Evolutionary conservation across 2,329 filamentous ascomycete genomes (phyloP).

Genomic region (Sclerotinia glacialis): DNA sequence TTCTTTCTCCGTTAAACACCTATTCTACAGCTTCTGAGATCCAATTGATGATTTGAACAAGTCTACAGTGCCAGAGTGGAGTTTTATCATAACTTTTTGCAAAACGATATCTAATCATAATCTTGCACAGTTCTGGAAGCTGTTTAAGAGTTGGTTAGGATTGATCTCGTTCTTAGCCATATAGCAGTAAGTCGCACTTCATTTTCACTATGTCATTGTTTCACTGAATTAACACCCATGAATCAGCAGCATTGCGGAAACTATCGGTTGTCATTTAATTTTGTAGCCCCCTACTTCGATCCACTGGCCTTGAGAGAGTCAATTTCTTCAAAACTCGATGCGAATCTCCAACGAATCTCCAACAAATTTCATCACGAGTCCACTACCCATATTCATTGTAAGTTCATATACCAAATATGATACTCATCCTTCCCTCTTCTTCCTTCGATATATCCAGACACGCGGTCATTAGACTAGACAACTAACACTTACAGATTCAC

Average conservation of each 20-base stretch:
- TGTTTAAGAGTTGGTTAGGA: neutral
- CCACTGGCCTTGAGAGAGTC: neutral
- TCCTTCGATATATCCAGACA: neutral
- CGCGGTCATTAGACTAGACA: neutral
- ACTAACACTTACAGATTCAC: constrained; percentile 1
- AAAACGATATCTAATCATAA: neutral
- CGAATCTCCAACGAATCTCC: too few species aligned
- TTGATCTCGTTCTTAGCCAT: neutral
- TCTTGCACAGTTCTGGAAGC: neutral
- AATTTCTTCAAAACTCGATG: neutral
- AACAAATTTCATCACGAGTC: neutral
- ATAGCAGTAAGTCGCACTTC: neutral
- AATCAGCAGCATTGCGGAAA: neutral
- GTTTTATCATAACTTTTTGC: neutral
- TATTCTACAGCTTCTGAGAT: neutral
- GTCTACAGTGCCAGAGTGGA: neutral
- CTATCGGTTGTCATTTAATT: neutral
- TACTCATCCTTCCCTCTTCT: neutral
- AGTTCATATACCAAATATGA: neutral
- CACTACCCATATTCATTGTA: neutral
- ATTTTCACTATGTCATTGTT: neutral
- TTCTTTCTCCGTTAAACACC: neutral
- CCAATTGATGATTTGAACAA: neutral
- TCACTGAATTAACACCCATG: neutral
- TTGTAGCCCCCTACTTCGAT: neutral